phyloP scores from a whole-genome alignment of 495 filamentous ascomycete species.

The Hypoxylon perforatum region DNA sequence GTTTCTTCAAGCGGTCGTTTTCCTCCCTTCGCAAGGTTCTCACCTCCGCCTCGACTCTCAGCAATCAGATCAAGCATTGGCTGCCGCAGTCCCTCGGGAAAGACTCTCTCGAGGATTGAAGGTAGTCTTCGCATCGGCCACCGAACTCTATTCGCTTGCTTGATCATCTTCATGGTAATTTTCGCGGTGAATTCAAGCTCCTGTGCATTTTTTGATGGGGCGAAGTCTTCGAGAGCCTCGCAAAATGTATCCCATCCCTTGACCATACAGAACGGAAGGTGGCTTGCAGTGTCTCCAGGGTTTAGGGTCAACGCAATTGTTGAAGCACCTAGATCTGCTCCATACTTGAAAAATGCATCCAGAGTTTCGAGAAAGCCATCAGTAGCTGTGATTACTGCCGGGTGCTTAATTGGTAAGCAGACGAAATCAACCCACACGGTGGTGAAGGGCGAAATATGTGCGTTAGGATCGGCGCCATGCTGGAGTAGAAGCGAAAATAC shows the following conservation, averaged over 20 bases:
- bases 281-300: neutral
- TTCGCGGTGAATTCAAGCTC: conserved; percentile 1
- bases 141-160: neutral
- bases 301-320: neutral
- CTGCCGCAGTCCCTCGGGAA: conserved; percentile 2
- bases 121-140: conserved; percentile 13
- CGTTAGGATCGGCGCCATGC: neutral
- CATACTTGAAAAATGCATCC: conserved; percentile 2
- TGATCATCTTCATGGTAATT: conserved; percentile 11
- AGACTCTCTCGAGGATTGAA: conserved; percentile 1
- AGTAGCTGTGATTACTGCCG: neutral
- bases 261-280: neutral
- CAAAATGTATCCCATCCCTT: neutral
- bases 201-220: neutral
- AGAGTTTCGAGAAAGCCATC: neutral
- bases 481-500: neutral
- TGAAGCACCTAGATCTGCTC: neutral
- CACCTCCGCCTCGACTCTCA: conserved; percentile 11
- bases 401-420: neutral
- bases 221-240: conserved; percentile 3
- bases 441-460: neutral
- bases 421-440: conserved; percentile 2
- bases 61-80: conserved; percentile 15
- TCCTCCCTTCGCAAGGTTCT: neutral
- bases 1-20: conserved; percentile 7